Evolutionary conservation across 768 basidiomycete species (phyloP), one percentile per base, ranked within the genome.

Genomic region (Collybia mongolica): DNA sequence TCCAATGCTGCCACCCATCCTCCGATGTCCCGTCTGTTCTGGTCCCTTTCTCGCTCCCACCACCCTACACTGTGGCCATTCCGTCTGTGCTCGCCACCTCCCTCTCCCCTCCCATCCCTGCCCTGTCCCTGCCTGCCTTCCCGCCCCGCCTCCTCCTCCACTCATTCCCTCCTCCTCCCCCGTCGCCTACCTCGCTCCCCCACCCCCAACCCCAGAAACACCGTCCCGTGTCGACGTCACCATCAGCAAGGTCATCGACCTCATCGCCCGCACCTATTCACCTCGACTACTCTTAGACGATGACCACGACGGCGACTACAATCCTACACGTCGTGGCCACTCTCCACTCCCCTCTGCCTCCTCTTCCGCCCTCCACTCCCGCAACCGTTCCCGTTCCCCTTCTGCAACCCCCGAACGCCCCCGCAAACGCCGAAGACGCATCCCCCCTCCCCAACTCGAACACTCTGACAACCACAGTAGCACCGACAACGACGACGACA

Each of bases 61-160:
- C 72, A 93, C 73, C 0, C 83, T 96, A 36, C 79, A 73, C 58
- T 97, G 93, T 61, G 93, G 93, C 46, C 93, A 97, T 63, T 77
- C 92, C 18, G 54, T 95, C 54, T 97, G 93, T 59, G 65, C 81
- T 0, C 39, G 19, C n/a, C 89, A 90, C 61, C 54, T 56, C 15
- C 3, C 11, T 11, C 2, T 9, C 14, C 57, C 19, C 36, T 44
- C 39, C 28, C 29, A 49, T 18, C 54, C 53, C 36, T 71, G 70
- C 51, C 71, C 72, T 5, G 52, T 70, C 22, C 62, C 65, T 8
- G 49, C 44, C 39, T 82, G 72, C 56, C 49, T 54, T 24, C 44
- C 52, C 47, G 46, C 48, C 59, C 26, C 32, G 6, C 6, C 14
- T 12, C 23, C 65, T 12, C 53, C 61, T 15, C 68, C 72, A 35